Evolutionary conservation across 176 grass and related monocot species (phyloP).

Genomic region (Tillandsia fasciculata): DNA sequence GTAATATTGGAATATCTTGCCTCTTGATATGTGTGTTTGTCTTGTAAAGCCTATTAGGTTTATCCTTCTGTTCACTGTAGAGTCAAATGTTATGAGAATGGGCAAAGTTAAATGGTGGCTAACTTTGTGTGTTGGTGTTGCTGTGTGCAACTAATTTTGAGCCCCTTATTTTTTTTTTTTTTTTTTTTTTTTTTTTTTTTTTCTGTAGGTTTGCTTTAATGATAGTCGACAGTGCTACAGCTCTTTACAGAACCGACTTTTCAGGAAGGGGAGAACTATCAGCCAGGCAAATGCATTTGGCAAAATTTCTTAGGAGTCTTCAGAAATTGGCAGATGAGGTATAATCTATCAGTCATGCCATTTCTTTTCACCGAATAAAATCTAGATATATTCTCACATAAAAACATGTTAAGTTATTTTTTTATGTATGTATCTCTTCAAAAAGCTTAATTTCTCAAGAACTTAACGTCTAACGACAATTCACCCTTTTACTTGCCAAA

Average conservation of each 20-base stretch:
- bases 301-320: conserved; percentile 89
- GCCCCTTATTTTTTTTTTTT: not conserved
- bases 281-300: conserved; percentile 94
- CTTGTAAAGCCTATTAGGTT: not conserved
- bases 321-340: conserved; percentile 93
- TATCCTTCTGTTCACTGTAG: conserved; percentile 9
- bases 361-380: too few relatives aligned
- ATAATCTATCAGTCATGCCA: not conserved
- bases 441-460: too few relatives aligned
- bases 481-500: too few relatives aligned
- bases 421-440: too few relatives aligned
- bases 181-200: conserved; percentile 4
- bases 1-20: not conserved
- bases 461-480: too few relatives aligned
- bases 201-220: conserved; percentile 84
- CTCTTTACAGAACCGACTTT: conserved; percentile 93
- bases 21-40: not conserved
- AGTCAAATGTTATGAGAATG: not conserved
- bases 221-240: conserved; percentile 93
- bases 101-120: not conserved
- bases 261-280: conserved; percentile 91
- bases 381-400: too few relatives aligned
- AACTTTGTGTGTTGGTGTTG: conserved; percentile 5
- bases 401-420: too few relatives aligned
- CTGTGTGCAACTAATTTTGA: too few relatives aligned